Evolutionary conservation across 495 filamentous ascomycete species (phyloP), one percentile per base, ranked within the genome.

Genomic region (Neurospora discreta): DNA sequence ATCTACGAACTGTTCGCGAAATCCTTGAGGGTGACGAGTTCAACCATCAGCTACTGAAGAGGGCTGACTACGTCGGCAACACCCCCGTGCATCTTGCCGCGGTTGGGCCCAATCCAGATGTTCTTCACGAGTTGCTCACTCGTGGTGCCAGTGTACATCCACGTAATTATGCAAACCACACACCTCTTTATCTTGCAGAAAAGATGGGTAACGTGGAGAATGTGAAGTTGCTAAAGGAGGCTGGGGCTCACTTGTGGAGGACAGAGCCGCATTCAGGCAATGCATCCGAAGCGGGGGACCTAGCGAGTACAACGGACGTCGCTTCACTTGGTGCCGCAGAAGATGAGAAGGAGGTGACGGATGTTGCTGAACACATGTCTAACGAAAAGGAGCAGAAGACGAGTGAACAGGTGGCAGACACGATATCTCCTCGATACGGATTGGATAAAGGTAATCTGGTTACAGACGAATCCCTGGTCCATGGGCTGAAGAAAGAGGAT

Each of bases 131-230:
- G 74, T 85, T 97, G 69, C 86, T 98, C 10, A 83, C 81, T 26
- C 86, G 91, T 36, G 94, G 94, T 3, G 95, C 92, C 2, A 93
- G 91, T 42, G 95, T 98, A 16, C 94, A 97, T 80, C 81, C 92
- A 26, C 88, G 95, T 52, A 97, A 97, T 80, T 85, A 88, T 23
- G 89, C 88, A 33, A 90, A 92, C 71, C 90, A 92, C 76, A 97
- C 94, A 67, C 93, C 95, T 42, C 83, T 97, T 68, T 94, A 90
- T 79, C 82, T 95, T 39, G 92, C 93, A 7, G 88, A 89, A 74
- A 86, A 83, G 75, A 78, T 80, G 70, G 82, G 84, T 2, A 84
- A 82, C 52, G 80, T 81, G 1, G 89, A 89, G 70, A 87, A 91
- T 76, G 90, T 91, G 6, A 73, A 80, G 44, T 79, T 97, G 74